Conservation (phyloP, 148 eudicot genomes). For the Rhododendron ovatum region DNA sequence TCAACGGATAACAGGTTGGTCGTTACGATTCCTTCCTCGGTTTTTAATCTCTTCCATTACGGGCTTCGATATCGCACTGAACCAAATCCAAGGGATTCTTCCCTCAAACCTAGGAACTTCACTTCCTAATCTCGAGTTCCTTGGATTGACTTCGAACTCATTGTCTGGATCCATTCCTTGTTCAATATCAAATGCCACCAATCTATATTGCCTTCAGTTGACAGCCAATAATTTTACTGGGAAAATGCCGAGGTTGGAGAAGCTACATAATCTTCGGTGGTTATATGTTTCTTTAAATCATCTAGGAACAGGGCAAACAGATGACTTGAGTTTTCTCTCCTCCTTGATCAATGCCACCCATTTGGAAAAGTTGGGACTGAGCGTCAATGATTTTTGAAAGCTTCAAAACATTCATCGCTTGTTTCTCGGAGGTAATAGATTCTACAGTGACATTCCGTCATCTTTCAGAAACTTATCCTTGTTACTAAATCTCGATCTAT, state of each 20-base stretch:
- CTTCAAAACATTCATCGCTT: background rate
- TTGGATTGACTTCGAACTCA: background rate
- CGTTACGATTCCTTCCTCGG: background rate
- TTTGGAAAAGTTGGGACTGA: background rate
- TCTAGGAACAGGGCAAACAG: background rate
- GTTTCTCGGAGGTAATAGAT: background rate
- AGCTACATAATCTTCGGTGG: background rate
- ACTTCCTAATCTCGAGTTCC: background rate
- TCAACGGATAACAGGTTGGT: background rate
- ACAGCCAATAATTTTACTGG: background rate
- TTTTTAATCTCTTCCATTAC: background rate
- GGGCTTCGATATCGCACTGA: background rate
- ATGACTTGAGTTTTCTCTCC: background rate
- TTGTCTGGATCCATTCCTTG: background rate
- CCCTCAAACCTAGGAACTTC: too few species aligned
- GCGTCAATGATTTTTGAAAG: background rate
- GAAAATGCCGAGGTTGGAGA: background rate
- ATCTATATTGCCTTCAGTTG: background rate
- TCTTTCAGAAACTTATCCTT: background rate
- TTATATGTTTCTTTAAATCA: too few species aligned
- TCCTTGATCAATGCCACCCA: background rate
- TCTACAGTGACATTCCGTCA: background rate
- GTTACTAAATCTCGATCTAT: background rate
- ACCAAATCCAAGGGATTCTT: background rate
- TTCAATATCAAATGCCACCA: background rate